Conservation (phyloP, 768 basidiomycete genomes). For the Xerocomellus amylosporus region DNA sequence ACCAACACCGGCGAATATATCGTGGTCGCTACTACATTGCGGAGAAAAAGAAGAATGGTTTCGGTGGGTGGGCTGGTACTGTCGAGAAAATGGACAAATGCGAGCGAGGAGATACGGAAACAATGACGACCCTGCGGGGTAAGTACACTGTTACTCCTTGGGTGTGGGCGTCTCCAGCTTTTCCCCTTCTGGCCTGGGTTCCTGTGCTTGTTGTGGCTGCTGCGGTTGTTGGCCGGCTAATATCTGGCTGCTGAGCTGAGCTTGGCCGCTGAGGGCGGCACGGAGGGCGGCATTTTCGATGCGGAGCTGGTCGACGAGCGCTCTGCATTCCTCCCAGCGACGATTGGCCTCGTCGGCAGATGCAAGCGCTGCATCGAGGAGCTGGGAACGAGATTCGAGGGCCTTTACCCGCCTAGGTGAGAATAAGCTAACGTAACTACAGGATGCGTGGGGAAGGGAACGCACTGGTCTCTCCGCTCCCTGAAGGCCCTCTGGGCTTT, state of each 20-base stretch:
- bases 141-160: conserved; percentile 20
- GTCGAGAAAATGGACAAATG: conserved; percentile 5
- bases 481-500: conserved; percentile 92
- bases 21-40: conserved; percentile 15
- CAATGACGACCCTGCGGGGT: neutral
- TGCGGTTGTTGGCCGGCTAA: conserved; percentile 22
- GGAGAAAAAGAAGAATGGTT: neutral
- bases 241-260: conserved; percentile 32
- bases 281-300: conserved; percentile 79
- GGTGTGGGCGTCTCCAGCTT: conserved; percentile 23
- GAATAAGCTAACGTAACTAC: neutral
- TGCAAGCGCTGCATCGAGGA: conserved; percentile 81
- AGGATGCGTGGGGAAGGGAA: neutral
- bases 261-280: conserved; percentile 53
- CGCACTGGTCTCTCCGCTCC: conserved; percentile 85
- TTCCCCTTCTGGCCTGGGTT: conserved; percentile 26
- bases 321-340: conserved; percentile 89
- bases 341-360: conserved; percentile 87
- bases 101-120: neutral
- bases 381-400: conserved; percentile 79
- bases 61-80: conserved; percentile 14
- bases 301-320: conserved; percentile 82
- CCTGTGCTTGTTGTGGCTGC: conserved; percentile 22
- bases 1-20: neutral
- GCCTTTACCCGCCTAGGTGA: conserved; percentile 76